phyloP scores from a whole-genome alignment of 2,329 filamentous ascomycete species.

The Helminthosporium solani region DNA sequence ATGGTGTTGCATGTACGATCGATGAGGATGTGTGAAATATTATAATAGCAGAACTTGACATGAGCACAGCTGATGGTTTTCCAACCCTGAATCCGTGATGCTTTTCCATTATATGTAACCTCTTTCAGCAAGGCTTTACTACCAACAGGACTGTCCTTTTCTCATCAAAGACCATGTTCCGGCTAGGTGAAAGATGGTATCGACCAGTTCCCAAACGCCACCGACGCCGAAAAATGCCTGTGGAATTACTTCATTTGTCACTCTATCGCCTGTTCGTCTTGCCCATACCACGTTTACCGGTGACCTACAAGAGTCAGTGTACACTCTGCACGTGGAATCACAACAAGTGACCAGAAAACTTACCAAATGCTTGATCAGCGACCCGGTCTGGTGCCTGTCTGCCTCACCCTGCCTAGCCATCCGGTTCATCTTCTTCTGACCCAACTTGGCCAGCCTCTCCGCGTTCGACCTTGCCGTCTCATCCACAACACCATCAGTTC shows the following conservation, averaged over 20 bases:
- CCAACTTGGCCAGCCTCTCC: slow-evolving; percentile 81
- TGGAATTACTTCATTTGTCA: not conserved
- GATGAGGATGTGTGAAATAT: not conserved
- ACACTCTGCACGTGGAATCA: not conserved
- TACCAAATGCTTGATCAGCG: slow-evolving; percentile 89
- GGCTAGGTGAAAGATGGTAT: slow-evolving; percentile 5
- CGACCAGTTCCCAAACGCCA: slow-evolving; percentile 3
- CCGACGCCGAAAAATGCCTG: slow-evolving; percentile 1
- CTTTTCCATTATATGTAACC: no score
- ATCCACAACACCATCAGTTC: slow-evolving; percentile 74
- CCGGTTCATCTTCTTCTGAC: slow-evolving; percentile 98
- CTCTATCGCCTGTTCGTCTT: slow-evolving; percentile 66
- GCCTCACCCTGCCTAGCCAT: slow-evolving; percentile 97
- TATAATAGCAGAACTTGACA: not conserved
- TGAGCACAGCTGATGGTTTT: no score
- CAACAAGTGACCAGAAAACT: slow-evolving; percentile 45
- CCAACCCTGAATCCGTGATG: not conserved
- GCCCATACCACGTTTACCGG: slow-evolving; percentile 91
- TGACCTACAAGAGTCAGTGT: slow-evolving; percentile 56
- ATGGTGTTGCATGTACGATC: slow-evolving; percentile 1
- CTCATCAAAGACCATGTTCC: no score
- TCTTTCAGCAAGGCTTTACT: no score
- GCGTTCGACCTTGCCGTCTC: slow-evolving; percentile 70
- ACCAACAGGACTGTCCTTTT: no score
- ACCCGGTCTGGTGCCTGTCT: slow-evolving; percentile 81